Evolutionary conservation across 2,329 filamentous ascomycete genomes (phyloP), one percentile per base, ranked within the genome.

Genomic region (Cladosporium sp.): DNA sequence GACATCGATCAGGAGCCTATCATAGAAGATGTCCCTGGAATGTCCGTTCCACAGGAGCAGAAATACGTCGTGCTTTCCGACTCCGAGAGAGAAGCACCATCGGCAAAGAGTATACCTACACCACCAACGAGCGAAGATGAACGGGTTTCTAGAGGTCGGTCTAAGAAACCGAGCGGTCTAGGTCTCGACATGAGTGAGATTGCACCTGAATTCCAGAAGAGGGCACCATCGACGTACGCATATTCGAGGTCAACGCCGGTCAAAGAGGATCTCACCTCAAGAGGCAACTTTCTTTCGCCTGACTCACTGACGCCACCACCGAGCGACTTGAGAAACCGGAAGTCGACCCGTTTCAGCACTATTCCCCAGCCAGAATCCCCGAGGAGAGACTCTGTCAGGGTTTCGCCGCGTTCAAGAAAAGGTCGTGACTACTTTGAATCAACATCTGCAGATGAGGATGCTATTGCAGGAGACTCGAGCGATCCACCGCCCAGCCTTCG

Each of bases 1-100:
- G 81, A 83, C 5, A 73, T 87, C 59, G 87, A 92, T 55, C 89
- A 92, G 67, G 75, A 85, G 25, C 85, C 85, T 12, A 77, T 92
- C 51, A 76, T 92, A 22, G 74, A 87, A 58, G 84, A 88, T 58
- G 82, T 88, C 14, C 65, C 63, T 59, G 69, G 55, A 20, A 61
- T 59, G 30, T 52, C 60, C 59, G 60, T 64, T 28, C 55, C 63
- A 52, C 47, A 66, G 4, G 88, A 90, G 69, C 80, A 84, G 38
- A 82, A 87, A 39, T 90, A 87, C 65, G 84, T 89, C 8, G 73
- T 88, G 38, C 73, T 88, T 3, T 60, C 65, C 12, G 52, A 64
- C 12, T 61, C 61, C 28, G 62, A 63, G 38, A 62, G 45, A 42
- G 58, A 58, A 37, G 59, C 42, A 25, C 61, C 49, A 1, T 47